Evolutionary conservation across 2,329 filamentous ascomycete genomes (phyloP), one percentile per base, ranked within the genome.

Genomic region (Aspergillus transmontanensis): DNA sequence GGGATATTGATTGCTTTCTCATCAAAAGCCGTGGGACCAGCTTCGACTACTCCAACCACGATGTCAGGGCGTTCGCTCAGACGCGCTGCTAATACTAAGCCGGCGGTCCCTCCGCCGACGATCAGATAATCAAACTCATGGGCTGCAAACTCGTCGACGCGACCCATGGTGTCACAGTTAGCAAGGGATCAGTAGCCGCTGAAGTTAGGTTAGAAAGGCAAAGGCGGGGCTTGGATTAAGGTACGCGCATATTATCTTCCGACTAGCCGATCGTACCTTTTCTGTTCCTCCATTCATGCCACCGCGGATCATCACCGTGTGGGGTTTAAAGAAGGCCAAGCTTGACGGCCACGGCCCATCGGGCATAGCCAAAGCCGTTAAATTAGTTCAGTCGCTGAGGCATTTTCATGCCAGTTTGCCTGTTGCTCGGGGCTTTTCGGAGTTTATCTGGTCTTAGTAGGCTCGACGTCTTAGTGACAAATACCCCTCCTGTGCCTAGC

Each of bases 81-180:
- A 14, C 66, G 64, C 6, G 56, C 57, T 10, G 63, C 6, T 85
- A 86, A 73, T 2, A 76, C 78, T 11, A 86, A 73, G 1, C 84
- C 84, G 2, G 82, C 82, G 1, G 82, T 85, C 10, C 84, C 84
- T 39, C 84, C 84, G 34, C 84, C 84, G 43, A 85, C 71, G 62
- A 86, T 70, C 41, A 85, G 60, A 59, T 68, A 61, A 36, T 66
- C 54, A 58, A 69, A 58, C 2, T 2, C 26, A 16, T 46, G 46
- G 1, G 3, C n/a, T 0, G 21, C 21, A 32, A 50, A 48, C n/a
- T 53, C 57, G 23, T 53, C 21, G 21, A 43, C 5, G 11, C 41
- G 59, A 34, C 30, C 21, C 51, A 55, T 56, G 14, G 21, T 54
- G 30, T 11, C 1, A 14, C 10, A 4, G 11, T 46, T 14, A 1